These are phyloP conservation scores for Pelagomonas calceolata DNA, from an alignment of 108 stramenopile genomes.

Conservation along the genomic window DNA sequence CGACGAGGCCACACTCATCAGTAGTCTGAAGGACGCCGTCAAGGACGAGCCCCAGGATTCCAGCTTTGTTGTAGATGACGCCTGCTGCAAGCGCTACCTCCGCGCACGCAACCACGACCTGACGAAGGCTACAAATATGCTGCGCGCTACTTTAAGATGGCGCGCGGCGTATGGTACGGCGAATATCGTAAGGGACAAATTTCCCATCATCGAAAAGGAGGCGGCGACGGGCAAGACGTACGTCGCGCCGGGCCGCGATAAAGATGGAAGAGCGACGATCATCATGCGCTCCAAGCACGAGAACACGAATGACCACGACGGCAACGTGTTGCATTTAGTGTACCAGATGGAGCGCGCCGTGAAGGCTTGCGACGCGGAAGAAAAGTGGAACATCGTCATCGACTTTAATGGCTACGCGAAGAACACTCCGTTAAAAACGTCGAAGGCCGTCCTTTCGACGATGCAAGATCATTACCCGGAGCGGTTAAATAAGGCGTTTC, in stretches of 20 bases:
- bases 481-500: conserved; percentile 14
- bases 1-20: too few relatives aligned
- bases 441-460: conserved; percentile 15
- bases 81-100: too few relatives aligned
- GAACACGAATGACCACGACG: conserved; percentile 28
- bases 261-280: conserved; percentile 14
- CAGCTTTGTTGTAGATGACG: too few relatives aligned
- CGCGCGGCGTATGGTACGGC: conserved; percentile 22
- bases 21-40: too few relatives aligned
- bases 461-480: conserved; percentile 37
- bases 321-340: conserved; percentile 31
- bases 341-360: conserved; percentile 30
- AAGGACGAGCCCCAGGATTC: too few relatives aligned
- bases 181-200: background rate
- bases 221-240: conserved; percentile 32
- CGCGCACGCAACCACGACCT: conserved; percentile 19
- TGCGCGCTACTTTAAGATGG: conserved; percentile 24
- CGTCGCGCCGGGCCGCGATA: conserved; percentile 23
- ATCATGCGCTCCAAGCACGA: conserved; percentile 27
- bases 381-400: conserved; percentile 20
- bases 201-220: conserved; percentile 5
- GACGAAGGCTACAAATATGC: conserved; percentile 21
- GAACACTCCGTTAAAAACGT: conserved; percentile 23
- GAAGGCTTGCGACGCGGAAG: conserved; percentile 13
- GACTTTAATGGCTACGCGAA: conserved; percentile 27